Evolutionary conservation across 129 eudicot species (phyloP).

Genomic region (Logfia minima): DNA sequence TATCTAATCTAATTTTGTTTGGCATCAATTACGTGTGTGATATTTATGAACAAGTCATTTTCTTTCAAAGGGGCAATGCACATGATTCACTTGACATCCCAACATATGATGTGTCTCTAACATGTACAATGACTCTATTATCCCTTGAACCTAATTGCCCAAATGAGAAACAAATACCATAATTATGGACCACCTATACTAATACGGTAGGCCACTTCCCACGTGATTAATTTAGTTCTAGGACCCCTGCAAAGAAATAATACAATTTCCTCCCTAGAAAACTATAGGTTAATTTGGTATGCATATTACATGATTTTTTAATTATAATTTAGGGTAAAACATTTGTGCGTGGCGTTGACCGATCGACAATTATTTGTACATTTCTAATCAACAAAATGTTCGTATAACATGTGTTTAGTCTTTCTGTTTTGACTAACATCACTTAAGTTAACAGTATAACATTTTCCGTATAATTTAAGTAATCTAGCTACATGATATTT

Average conservation of each 20-base stretch:
- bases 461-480: slow-evolving; percentile 2
- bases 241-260: slow-evolving; percentile 36
- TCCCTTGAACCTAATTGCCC: slow-evolving; percentile 35
- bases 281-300: slow-evolving; percentile 9
- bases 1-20: background rate
- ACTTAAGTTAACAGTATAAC: too few relatives aligned
- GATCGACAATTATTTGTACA: too few relatives aligned
- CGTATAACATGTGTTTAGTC: too few relatives aligned
- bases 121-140: slow-evolving; percentile 21
- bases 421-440: too few relatives aligned
- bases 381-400: too few relatives aligned
- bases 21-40: slow-evolving; percentile 12
- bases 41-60: slow-evolving; percentile 31
- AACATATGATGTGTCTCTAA: slow-evolving; percentile 31
- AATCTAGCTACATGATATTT: background rate
- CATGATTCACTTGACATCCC: slow-evolving; percentile 49
- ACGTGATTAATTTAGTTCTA: slow-evolving; percentile 39
- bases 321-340: too few relatives aligned
- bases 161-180: slow-evolving; percentile 10
- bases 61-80: slow-evolving; percentile 36
- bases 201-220: slow-evolving; percentile 41
- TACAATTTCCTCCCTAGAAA: slow-evolving; percentile 22
- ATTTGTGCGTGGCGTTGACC: too few relatives aligned
- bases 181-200: slow-evolving; percentile 42
- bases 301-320: slow-evolving; percentile 21